Evolutionary conservation across 108 stramenopile species (phyloP).

Genomic region (Fragilaria crotonensis): DNA sequence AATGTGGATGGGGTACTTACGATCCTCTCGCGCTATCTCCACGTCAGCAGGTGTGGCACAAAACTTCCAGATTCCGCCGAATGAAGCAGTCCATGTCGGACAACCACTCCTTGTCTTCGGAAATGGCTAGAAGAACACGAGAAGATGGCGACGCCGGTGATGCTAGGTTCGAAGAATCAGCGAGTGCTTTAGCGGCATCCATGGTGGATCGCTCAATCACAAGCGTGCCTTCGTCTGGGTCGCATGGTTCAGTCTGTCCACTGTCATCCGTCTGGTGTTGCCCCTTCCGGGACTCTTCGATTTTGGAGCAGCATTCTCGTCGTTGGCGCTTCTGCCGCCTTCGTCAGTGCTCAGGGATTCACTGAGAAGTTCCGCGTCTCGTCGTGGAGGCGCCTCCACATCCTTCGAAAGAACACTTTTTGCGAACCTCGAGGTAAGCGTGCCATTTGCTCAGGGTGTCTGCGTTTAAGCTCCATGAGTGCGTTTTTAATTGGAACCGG

Average conservation of each 20-base stretch:
- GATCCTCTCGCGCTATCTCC: constrained; percentile 35
- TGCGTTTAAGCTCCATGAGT: constrained; percentile 52
- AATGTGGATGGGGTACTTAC: constrained; percentile 61
- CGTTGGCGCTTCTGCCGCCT: constrained; percentile 1
- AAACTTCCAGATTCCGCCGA: constrained; percentile 66
- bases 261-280: background rate
- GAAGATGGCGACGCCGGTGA: constrained; percentile 35
- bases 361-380: constrained; percentile 10
- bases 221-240: constrained; percentile 27
- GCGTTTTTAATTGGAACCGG: constrained; percentile 61
- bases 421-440: constrained; percentile 74
- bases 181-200: constrained; percentile 35
- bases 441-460: constrained; percentile 76
- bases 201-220: constrained; percentile 20
- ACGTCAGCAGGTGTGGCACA: constrained; percentile 58
- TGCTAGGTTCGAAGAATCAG: background rate
- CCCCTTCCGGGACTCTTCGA: background rate
- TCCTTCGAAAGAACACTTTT: constrained; percentile 81
- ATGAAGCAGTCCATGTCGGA: constrained; percentile 77
- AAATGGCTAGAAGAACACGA: constrained; percentile 62
- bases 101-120: constrained; percentile 83
- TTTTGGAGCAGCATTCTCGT: background rate
- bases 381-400: constrained; percentile 84
- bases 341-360: constrained; percentile 1
- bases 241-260: background rate